These are phyloP conservation scores for Rehmannia glutinosa DNA, from an alignment of 257 asterid species.

Conservation along the genomic window DNA sequence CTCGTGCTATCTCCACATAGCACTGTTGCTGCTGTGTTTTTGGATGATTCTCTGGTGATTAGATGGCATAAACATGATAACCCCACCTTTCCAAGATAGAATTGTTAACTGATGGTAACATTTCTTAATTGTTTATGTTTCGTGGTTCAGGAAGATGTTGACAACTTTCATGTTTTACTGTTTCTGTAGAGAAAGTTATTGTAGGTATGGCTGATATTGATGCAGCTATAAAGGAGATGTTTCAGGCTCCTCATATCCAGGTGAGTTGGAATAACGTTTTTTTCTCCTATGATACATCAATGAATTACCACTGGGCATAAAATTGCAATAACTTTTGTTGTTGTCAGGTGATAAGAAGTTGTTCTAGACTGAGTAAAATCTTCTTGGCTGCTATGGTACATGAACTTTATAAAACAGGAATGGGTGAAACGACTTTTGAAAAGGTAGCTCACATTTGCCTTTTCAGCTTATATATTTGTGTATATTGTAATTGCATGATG, in stretches of 20 bases:
- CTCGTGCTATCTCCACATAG: background rate
- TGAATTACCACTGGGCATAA: background rate
- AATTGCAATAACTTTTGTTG: slow-evolving; percentile 3
- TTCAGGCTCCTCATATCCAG: slow-evolving; percentile 98
- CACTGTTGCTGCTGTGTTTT: background rate
- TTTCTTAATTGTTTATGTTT: background rate
- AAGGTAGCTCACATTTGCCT: slow-evolving; percentile 44
- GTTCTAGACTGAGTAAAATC: slow-evolving; percentile 73
- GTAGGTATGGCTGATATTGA: slow-evolving; percentile 83
- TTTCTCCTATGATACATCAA: background rate
- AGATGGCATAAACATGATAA: background rate
- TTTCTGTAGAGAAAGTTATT: slow-evolving; percentile 49
- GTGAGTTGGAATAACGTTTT: slow-evolving; percentile 37
- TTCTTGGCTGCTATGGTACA: slow-evolving; percentile 97
- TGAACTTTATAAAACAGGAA: slow-evolving; percentile 90
- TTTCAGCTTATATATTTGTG: slow-evolving; percentile 8
- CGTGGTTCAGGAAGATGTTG: slow-evolving; percentile 6
- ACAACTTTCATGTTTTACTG: background rate
- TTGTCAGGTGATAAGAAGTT: slow-evolving; percentile 71
- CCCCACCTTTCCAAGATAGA: too few species aligned
- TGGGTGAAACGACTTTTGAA: slow-evolving; percentile 94
- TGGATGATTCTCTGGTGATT: background rate
- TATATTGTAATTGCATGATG: background rate
- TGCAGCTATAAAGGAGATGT: slow-evolving; percentile 91
- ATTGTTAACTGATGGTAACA: too few species aligned